A percentile compares a stretch with the other conserved stretches of the same genome.
Conservation (phyloP, 768 basidiomycete genomes). For the Pisolithus marmoratus region DNA sequence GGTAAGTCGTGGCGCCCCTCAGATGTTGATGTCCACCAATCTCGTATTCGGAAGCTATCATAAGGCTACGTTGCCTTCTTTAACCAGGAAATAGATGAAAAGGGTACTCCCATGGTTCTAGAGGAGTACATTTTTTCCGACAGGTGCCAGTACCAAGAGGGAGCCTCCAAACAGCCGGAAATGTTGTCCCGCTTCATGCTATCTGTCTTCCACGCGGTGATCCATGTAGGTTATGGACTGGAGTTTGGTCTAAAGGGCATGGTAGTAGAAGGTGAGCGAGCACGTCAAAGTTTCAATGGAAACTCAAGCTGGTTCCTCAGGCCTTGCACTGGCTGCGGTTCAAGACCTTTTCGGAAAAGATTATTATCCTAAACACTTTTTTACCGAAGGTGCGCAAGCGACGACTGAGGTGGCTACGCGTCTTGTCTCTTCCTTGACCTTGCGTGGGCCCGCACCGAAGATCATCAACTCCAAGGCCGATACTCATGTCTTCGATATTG, state of each 20-base stretch:
- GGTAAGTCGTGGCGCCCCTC: constrained; percentile 3
- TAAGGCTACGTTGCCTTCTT: constrained; percentile 26
- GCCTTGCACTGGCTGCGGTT: constrained; percentile 21
- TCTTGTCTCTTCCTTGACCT: too few species aligned
- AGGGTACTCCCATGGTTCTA: constrained; percentile 11
- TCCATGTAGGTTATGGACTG: constrained; percentile 54
- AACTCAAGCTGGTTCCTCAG: constrained; percentile 3
- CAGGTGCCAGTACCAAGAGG: constrained; percentile 17
- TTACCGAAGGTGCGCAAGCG: neutral
- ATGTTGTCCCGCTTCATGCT: constrained; percentile 49
- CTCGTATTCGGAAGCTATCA: constrained; percentile 18
- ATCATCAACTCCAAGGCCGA: neutral
- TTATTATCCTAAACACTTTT: constrained; percentile 12
- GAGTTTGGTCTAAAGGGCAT: constrained; percentile 63
- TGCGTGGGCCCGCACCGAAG: too few species aligned
- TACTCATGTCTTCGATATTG: constrained; percentile 40
- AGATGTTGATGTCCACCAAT: neutral
- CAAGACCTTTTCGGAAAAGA: constrained; percentile 32
- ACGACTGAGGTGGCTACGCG: too few species aligned
- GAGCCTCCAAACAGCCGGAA: constrained; percentile 30
- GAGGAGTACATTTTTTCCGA: constrained; percentile 29
- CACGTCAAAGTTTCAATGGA: neutral
- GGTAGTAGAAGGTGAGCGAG: constrained; percentile 50
- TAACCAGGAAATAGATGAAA: constrained; percentile 9
- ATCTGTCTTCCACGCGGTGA: constrained; percentile 55